Conservation (phyloP, 306 rosid species). For the Datisca glomerata region DNA sequence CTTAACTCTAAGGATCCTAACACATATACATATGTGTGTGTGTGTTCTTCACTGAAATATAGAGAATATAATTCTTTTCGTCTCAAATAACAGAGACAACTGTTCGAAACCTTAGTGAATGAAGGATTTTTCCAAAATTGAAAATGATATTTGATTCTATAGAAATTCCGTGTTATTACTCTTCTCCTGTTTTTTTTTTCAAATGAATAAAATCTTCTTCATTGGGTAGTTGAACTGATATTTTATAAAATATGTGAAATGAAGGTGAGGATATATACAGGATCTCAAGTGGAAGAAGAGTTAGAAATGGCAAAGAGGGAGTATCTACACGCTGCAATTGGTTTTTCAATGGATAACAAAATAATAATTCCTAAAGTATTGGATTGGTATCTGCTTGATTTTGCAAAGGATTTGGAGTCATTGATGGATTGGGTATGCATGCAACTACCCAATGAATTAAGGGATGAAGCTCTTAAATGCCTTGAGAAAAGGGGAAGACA, state of each 20-base stretch:
- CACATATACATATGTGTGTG: too few species aligned
- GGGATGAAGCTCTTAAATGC: constrained; percentile 52
- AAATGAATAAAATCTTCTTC: too few species aligned
- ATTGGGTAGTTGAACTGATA: too few species aligned
- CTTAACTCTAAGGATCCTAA: too few species aligned
- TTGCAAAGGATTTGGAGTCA: constrained; percentile 78
- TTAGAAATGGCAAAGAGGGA: constrained; percentile 72
- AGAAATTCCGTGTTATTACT: too few species aligned
- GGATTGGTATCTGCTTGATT: constrained; percentile 90
- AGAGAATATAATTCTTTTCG: too few species aligned
- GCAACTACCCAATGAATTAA: constrained; percentile 57
- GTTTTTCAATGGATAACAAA: constrained; percentile 49
- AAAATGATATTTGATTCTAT: too few species aligned
- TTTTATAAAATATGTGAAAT: constrained; percentile 5
- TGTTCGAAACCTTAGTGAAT: too few species aligned
- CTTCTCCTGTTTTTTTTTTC: too few species aligned
- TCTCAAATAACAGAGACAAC: too few species aligned
- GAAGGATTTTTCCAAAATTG: too few species aligned
- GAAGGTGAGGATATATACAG: constrained; percentile 78
- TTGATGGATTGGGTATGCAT: constrained; percentile 74
- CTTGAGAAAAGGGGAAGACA: constrained; percentile 51
- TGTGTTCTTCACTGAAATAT: too few species aligned
- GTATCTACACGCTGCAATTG: constrained; percentile 64
- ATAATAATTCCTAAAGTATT: constrained; percentile 57
- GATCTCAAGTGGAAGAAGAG: constrained; percentile 60